Evolutionary conservation across 352 stramenopile species (phyloP), one percentile per base, ranked within the genome.

Genomic region (Albugo candida): DNA sequence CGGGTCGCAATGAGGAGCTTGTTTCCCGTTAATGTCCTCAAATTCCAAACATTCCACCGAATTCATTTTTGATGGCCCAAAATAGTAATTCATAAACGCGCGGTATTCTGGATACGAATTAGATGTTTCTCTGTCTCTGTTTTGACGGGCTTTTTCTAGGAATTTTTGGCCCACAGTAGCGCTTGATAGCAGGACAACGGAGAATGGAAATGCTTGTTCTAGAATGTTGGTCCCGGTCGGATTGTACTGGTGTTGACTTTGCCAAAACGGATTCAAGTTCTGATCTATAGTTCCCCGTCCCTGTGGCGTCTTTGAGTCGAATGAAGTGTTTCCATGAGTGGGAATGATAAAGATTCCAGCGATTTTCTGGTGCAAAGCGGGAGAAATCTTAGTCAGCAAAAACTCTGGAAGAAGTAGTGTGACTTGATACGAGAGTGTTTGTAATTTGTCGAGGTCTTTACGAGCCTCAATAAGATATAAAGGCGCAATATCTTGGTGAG

Each of bases 51-150:
- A 91, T 43, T 74, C 61, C 38, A 67, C 20, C 47, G 77, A 87
- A 41, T 69, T 70, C 74, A 87, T 87, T 1, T 65, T 55, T 40
- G 67, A 45, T 1, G 77, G 77, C 1, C 77, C 77, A 59, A 84
- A 87, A 53, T 87, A 87, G 50, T 83, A 86, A 49, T 86, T 81
- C 70, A 86, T 82, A 46, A 72, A 79, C 10, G 68, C 70, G 21
- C 64, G 75, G 59, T 85, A 86, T 17, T 70, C 83, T 4, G 67
- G 63, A 8, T 43, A 24, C 17, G 20, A 43, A 24, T 43, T 19
- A 8, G 68, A 71, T 4, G 48, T 48, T 8, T 45, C 41, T 3
- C 31, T 40, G 31, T 83, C 60, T 5, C 64, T 11, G 55, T 87
- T 91, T 42, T 63, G 78, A 24, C 65, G 49, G 10, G 71, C 77